Percentiles rank a stretch among this genome's conserved stretches.
Evolutionary conservation across 164 flowering plant genomes (phyloP).

Genomic region (Dillenia suffruticosa): DNA sequence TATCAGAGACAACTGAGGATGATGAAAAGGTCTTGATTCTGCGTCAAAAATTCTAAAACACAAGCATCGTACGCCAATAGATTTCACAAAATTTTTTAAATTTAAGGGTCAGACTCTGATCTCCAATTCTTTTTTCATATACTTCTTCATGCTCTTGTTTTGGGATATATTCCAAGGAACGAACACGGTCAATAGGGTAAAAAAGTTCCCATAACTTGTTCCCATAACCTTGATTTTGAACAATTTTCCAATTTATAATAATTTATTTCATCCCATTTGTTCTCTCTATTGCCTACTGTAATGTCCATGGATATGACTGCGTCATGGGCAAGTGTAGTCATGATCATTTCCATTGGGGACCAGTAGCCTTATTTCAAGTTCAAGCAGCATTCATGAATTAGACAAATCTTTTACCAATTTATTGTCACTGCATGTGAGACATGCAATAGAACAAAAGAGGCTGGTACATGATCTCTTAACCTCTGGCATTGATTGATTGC

Average conservation of each 20-base stretch:
- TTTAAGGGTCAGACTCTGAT: conserved; percentile 8
- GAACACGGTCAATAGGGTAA: conserved; percentile 8
- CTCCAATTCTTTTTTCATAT: conserved; percentile 12
- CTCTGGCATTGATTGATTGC: too few relatives aligned
- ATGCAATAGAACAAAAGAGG: too few relatives aligned
- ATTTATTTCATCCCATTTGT: conserved; percentile 14
- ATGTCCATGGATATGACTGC: too few relatives aligned
- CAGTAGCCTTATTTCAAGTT: too few relatives aligned
- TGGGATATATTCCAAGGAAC: conserved; percentile 16
- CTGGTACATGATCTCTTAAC: too few relatives aligned
- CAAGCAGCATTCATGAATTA: too few relatives aligned
- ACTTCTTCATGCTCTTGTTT: conserved; percentile 7
- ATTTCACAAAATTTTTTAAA: conserved; percentile 11
- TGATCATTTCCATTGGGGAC: too few relatives aligned
- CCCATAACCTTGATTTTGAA: conserved; percentile 7
- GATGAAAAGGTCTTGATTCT: conserved; percentile 44
- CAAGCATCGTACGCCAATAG: not conserved
- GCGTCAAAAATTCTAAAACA: not conserved
- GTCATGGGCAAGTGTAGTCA: too few relatives aligned
- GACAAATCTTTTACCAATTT: too few relatives aligned
- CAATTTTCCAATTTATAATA: conserved; percentile 15
- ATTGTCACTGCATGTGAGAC: too few relatives aligned
- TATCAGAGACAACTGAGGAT: conserved; percentile 32
- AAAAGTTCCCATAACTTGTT: conserved; percentile 8
- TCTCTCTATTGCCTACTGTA: not conserved